Evolutionary conservation across 768 basidiomycete species (phyloP).

Genomic region (Tylopilus felleus): DNA sequence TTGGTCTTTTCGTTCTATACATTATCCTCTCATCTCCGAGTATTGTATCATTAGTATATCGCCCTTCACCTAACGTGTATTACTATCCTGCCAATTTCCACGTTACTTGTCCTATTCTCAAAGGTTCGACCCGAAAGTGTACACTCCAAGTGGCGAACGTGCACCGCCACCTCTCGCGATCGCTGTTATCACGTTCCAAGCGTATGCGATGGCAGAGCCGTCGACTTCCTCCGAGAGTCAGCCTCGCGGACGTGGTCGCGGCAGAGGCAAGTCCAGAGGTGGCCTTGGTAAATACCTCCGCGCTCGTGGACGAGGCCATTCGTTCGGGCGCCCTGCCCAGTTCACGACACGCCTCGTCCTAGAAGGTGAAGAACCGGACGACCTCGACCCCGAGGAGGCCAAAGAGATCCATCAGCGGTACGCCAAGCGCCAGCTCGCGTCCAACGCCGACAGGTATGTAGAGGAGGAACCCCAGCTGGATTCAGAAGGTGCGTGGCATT

Average conservation of each 20-base stretch:
- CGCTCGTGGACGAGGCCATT: conserved; percentile 61
- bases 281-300: conserved; percentile 74
- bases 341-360: conserved; percentile 59
- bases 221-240: conserved; percentile 14
- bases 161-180: background rate
- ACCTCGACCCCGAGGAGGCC: conserved; percentile 42
- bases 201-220: conserved; percentile 15
- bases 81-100: background rate
- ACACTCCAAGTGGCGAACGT: background rate
- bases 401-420: conserved; percentile 51
- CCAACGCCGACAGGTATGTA: conserved; percentile 71
- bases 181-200: background rate
- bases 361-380: conserved; percentile 49
- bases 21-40: background rate
- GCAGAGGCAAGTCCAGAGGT: conserved; percentile 58
- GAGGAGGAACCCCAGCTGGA: conserved; percentile 68
- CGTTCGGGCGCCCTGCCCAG: conserved; percentile 61
- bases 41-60: conserved; percentile 17
- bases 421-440: conserved; percentile 53
- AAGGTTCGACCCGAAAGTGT: background rate
- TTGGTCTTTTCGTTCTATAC: background rate
- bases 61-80: background rate
- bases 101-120: background rate
- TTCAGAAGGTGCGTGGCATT: conserved; percentile 55
- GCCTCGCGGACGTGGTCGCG: conserved; percentile 40